Evolutionary conservation across 225 moss, liverwort and hornwort species (phyloP).

Genomic region (Rhytidiadelphus loreus): DNA sequence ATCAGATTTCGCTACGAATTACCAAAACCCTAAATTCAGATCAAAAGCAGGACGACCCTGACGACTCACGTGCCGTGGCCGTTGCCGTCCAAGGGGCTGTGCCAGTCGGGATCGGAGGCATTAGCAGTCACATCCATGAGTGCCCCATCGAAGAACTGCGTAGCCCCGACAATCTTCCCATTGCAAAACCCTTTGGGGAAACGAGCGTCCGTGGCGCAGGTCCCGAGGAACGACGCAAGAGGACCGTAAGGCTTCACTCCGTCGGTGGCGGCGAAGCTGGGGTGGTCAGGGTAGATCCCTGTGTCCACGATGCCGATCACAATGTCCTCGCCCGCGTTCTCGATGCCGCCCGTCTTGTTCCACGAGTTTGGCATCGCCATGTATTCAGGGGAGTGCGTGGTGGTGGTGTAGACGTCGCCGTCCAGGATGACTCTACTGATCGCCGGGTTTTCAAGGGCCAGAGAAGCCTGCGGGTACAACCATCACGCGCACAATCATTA

Average conservation of each 20-base stretch:
- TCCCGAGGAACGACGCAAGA: neutral
- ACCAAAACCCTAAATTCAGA: neutral
- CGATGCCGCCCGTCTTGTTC: constrained; percentile 12
- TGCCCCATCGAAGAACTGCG: constrained; percentile 11
- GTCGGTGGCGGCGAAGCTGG: constrained; percentile 30
- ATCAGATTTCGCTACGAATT: neutral
- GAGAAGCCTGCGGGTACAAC: neutral
- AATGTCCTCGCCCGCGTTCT: constrained; percentile 29
- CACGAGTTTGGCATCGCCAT: constrained; percentile 38
- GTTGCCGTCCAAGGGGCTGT: constrained; percentile 23
- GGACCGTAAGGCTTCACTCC: constrained; percentile 11
- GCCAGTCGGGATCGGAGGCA: constrained; percentile 19
- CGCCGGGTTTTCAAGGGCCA: neutral
- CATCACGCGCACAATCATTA: neutral
- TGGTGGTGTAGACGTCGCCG: neutral
- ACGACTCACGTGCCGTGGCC: constrained; percentile 50
- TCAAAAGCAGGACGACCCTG: neutral
- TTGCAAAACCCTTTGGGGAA: constrained; percentile 32
- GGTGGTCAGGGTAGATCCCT: constrained; percentile 42
- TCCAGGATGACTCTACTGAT: neutral
- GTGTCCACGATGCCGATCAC: constrained; percentile 40
- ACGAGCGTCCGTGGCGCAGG: constrained; percentile 2
- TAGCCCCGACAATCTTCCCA: constrained; percentile 34
- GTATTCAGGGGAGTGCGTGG: constrained; percentile 29
- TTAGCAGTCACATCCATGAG: neutral